Conservation (phyloP, 2,329 filamentous ascomycete species). For the Pseudogymnoascus sp. region DNA sequence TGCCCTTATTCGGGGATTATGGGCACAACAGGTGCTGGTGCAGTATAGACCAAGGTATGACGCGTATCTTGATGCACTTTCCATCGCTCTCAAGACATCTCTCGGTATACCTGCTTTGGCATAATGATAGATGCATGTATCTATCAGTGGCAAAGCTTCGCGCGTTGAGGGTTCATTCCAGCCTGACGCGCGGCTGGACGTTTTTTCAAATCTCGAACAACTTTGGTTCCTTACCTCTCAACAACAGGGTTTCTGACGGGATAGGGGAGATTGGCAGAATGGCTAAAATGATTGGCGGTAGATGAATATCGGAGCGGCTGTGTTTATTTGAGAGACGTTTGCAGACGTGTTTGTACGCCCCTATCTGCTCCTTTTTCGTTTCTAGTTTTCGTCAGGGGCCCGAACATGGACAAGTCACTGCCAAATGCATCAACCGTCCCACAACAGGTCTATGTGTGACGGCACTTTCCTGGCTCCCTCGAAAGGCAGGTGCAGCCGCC, state of each 20-base stretch:
- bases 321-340: background rate
- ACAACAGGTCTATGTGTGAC: background rate
- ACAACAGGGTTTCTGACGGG: background rate
- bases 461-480: background rate
- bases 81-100: background rate
- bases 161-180: background rate
- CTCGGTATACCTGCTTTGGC: background rate
- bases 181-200: background rate
- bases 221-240: background rate
- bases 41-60: background rate
- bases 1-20: conserved; percentile 1
- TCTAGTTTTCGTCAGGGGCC: conserved; percentile 7
- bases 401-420: background rate
- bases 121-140: background rate
- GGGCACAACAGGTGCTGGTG: background rate
- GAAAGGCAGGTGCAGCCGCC: background rate
- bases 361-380: conserved; percentile 3
- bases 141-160: background rate
- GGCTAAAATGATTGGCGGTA: background rate
- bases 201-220: background rate
- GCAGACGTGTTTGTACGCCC: conserved; percentile 6
- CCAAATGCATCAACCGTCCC: conserved; percentile 1
- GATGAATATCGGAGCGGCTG: background rate
- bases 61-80: background rate
- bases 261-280: background rate